Conservation (phyloP, 2,329 filamentous ascomycete genomes). For the Hirsutella minnesotensis region DNA sequence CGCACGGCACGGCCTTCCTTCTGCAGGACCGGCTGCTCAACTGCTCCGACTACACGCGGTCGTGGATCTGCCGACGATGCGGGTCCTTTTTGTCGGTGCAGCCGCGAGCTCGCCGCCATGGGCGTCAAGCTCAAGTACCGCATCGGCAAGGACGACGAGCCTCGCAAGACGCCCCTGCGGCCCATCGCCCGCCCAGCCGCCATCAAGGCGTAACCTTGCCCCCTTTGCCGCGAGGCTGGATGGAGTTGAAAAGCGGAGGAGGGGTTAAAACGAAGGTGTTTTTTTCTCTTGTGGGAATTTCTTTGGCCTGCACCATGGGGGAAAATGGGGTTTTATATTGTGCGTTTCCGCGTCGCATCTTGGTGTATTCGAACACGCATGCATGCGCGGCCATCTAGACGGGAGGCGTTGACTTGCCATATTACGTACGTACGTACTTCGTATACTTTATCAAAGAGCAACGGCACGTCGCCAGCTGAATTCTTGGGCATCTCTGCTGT, state of each 20-base stretch:
- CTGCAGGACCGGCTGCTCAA: constrained; percentile 94
- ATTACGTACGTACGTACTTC: no score
- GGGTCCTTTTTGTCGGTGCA: constrained; percentile 86
- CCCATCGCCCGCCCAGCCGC: constrained; percentile 18
- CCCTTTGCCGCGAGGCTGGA: not conserved
- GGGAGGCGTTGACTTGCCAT: no score
- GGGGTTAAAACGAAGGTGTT: no score
- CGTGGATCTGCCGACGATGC: constrained; percentile 82
- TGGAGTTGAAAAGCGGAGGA: not conserved
- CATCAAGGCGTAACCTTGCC: not conserved
- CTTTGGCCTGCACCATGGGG: no score
- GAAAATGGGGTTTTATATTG: no score
- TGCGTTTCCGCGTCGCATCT: no score
- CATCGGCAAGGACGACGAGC: constrained; percentile 52
- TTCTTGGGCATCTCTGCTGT: no score
- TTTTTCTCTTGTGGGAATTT: no score
- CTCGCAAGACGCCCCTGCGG: constrained; percentile 38
- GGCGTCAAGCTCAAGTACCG: constrained; percentile 85
- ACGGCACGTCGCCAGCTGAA: no score
- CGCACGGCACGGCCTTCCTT: constrained; percentile 89
- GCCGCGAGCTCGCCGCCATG: constrained; percentile 91
- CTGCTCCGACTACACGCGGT: constrained; percentile 84
- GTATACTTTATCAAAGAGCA: no score
- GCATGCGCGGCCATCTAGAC: no score
- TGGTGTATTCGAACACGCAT: no score